Evolutionary conservation across 345 rosid species (phyloP).

Genomic region (Ricinus communis): DNA sequence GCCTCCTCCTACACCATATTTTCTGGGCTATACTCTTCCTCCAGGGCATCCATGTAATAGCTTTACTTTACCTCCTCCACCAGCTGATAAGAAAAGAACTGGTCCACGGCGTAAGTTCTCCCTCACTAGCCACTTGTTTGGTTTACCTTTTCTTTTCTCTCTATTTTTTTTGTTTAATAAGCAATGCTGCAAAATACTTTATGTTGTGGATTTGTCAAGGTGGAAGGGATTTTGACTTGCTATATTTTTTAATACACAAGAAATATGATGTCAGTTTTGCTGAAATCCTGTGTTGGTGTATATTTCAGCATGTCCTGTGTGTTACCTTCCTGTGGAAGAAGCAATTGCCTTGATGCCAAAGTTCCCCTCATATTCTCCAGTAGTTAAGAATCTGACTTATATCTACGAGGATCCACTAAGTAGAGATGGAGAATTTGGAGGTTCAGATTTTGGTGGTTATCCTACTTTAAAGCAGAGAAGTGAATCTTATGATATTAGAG

Average conservation of each 20-base stretch:
- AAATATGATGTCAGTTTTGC: slow-evolving; percentile 4
- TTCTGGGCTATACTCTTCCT: slow-evolving; percentile 90
- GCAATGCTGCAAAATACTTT: not conserved
- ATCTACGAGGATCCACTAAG: slow-evolving; percentile 62
- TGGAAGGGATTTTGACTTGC: not conserved
- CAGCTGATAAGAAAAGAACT: slow-evolving; percentile 87
- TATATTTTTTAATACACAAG: not conserved
- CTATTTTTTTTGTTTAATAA: not conserved
- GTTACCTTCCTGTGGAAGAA: slow-evolving; percentile 95
- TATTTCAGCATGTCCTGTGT: slow-evolving; percentile 90
- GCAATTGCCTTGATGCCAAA: slow-evolving; percentile 86
- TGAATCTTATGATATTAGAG: slow-evolving; percentile 79
- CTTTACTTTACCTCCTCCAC: slow-evolving; percentile 95
- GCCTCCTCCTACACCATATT: slow-evolving; percentile 72
- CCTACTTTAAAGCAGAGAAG: slow-evolving; percentile 78
- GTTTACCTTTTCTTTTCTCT: not conserved
- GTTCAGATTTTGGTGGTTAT: slow-evolving; percentile 97
- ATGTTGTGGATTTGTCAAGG: not conserved
- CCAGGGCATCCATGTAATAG: slow-evolving; percentile 88
- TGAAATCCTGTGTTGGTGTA: slow-evolving; percentile 28
- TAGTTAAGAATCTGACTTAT: slow-evolving; percentile 69
- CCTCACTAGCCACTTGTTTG: not conserved
- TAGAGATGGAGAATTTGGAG: slow-evolving; percentile 78
- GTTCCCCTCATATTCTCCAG: slow-evolving; percentile 78
- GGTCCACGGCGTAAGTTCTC: slow-evolving; percentile 89